These are phyloP conservation scores for Platanthera guangdongensis DNA, from an alignment of 106 monocot genomes.

Conservation along the genomic window DNA sequence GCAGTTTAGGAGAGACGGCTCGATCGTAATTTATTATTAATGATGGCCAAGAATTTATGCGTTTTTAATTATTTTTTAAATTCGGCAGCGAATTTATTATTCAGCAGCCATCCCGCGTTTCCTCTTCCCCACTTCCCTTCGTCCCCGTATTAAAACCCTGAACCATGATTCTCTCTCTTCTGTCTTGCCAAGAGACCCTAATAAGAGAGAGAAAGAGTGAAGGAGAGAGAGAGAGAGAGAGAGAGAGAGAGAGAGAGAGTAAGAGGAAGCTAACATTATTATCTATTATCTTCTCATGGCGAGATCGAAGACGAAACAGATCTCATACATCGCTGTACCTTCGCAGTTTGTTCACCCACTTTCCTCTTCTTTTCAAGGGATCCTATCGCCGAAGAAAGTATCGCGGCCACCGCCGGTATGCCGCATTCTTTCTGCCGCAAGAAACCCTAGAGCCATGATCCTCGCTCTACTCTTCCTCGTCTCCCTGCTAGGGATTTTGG, in stretches of 20 bases:
- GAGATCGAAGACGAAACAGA: constrained; percentile 41
- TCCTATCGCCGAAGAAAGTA: constrained; percentile 52
- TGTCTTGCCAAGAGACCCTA: neutral
- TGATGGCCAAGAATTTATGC: neutral
- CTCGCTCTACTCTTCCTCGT: constrained; percentile 32
- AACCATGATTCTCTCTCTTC: neutral
- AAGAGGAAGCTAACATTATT: neutral
- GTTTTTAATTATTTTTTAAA: neutral
- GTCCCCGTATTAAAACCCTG: neutral
- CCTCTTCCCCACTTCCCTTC: neutral
- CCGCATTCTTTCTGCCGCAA: constrained; percentile 9
- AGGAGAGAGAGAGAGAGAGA: neutral
- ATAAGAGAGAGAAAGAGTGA: too few relatives aligned
- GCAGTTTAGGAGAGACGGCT: neutral
- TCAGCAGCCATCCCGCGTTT: neutral
- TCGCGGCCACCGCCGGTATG: constrained; percentile 3
- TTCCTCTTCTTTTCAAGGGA: constrained; percentile 34
- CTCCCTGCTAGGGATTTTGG: constrained; percentile 27
- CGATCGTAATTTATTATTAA: neutral
- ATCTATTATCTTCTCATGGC: constrained; percentile 16
- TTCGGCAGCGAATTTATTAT: neutral
- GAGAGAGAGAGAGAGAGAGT: constrained; percentile 8
- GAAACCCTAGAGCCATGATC: constrained; percentile 15
- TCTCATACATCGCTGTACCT: constrained; percentile 66
- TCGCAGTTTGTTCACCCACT: constrained; percentile 52